Evolutionary conservation across 257 asterid species (phyloP), one percentile per base, ranked within the genome.

Genomic region (Gentiana straminea): DNA sequence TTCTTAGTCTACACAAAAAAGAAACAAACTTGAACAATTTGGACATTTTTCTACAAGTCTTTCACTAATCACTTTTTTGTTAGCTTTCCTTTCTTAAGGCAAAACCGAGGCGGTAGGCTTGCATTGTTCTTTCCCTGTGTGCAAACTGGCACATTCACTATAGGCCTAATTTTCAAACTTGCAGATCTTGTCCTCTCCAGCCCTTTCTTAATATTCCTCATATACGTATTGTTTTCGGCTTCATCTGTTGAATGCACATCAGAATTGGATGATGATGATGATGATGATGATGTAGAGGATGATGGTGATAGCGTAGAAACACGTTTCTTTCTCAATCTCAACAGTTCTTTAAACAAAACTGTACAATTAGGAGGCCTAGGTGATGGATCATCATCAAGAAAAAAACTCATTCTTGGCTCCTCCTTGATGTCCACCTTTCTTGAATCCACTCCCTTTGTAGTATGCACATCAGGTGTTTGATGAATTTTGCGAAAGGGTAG

Each of bases 331-430:
- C 72, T 83, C 94, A 89, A 53, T 72, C 75, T 83, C 33, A 83
- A 46, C 38, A 89, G 50, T 75, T 89, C 97, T 57, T 89, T 89
- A 92, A 89, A 89, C 49, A 89, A 41, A 57, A 86, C 93, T n/a
- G 87, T 86, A 60, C 97, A 89, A 52, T 78, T 86, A 2, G 97
- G 97, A 7, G 95, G 97, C 67, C 97, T 70, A 3, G 97, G 97
- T 11, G 97, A 89, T 0, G 97, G 97, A 70, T 86, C 97, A 33
- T 89, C 97, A 61, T 89, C 98, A 32, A 79, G 54, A 38, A 86
- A 79, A 96, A 89, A 91, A 62, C 69, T 73, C 34, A 69, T 71
- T 41, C 77, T 70, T 55, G 57, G 64, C 55, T 74, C 91, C 33
- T 77, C 78, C 62, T 80, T 71, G 24, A 35, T 56, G 33, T 58